Conservation (phyloP, 1,284 basidiomycete genomes). For the Schizophyllum amplum region DNA sequence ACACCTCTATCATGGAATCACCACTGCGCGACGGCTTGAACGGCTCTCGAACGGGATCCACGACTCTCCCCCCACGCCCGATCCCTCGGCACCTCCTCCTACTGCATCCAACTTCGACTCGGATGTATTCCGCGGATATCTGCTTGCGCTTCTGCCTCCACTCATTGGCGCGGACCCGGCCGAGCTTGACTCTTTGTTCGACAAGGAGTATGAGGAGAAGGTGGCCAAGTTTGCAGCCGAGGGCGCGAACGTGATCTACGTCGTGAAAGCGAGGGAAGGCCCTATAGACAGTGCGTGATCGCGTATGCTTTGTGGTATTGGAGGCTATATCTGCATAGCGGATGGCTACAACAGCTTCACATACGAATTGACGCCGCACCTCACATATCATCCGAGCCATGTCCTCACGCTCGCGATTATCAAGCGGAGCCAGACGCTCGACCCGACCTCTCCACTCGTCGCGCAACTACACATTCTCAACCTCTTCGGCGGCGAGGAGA, state of each 20-base stretch:
- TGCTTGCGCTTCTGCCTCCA: slow-evolving; percentile 65
- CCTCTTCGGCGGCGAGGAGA: slow-evolving; percentile 84
- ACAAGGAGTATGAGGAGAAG: slow-evolving; percentile 67
- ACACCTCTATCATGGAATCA: background rate
- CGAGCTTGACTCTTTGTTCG: slow-evolving; percentile 64
- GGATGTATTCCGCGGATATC: slow-evolving; percentile 55
- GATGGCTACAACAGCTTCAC: background rate
- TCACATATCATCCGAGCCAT: slow-evolving; percentile 77
- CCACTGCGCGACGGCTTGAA: background rate
- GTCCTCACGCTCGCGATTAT: slow-evolving; percentile 89
- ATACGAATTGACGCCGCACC: slow-evolving; percentile 65
- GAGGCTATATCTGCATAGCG: background rate
- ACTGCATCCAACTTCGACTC: slow-evolving; percentile 39
- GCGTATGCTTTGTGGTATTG: background rate
- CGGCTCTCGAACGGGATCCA: background rate
- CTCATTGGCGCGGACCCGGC: slow-evolving; percentile 56
- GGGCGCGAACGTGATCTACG: slow-evolving; percentile 65
- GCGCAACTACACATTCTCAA: slow-evolving; percentile 90
- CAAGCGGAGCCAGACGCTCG: slow-evolving; percentile 77
- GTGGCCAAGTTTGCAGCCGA: slow-evolving; percentile 69
- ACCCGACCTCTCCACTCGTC: slow-evolving; percentile 71
- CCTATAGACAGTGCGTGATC: background rate
- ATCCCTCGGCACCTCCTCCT: background rate
- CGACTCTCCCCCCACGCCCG: background rate
- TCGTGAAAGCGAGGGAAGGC: slow-evolving; percentile 43